Base-by-base conservation (phyloP, 345 rosid species). In the Brassica rapa region DNA sequence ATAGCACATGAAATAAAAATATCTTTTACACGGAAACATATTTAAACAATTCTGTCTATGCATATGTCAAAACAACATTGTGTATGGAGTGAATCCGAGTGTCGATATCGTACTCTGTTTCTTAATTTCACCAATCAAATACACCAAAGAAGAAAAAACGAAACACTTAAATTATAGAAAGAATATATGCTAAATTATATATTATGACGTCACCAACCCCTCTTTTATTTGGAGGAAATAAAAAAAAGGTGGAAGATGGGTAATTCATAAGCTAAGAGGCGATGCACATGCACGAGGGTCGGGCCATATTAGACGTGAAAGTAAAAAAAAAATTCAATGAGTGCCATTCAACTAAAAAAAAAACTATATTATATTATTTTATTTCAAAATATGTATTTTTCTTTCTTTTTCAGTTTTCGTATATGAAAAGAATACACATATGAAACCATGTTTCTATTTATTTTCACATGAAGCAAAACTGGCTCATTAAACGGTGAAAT, bases 261-360 rank as follows among this genome's bases (percentile, higher is more conserved):
- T 9, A 43, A 70, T 80, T 70, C 80, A 65, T 70, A 79, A 64
- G 80, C 46, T 25, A 12, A 70, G 80, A 75, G 72, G 80, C 75
- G 83, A 74, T 72, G 76, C 83, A 70, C 72, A 80, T 70, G 80
- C 80, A 64, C 64, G 46, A 70, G 79, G 75, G 63, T 75, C 79
- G 78, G 82, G 65, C 82, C 66, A 68, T 53, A 74, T 68, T 68
- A 67, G 77, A 41, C 41, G 73, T 59, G 14, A 57, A 46, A 11
- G 68, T 78, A 9, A 5, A 29, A 27, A 27, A 24, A 61, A 63
- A 37, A 7, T 2, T 56, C 43, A 64, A 57, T 49, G 57, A 65
- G 25, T 37, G 57, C 46, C 46, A 64, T 65, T 57, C 80, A 64
- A 39, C 70, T 4, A 33, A 27, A 27, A 27, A 27, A 27, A 1